phyloP scores from a whole-genome alignment of 805 yeast species.

The Spathaspora sp. region DNA sequence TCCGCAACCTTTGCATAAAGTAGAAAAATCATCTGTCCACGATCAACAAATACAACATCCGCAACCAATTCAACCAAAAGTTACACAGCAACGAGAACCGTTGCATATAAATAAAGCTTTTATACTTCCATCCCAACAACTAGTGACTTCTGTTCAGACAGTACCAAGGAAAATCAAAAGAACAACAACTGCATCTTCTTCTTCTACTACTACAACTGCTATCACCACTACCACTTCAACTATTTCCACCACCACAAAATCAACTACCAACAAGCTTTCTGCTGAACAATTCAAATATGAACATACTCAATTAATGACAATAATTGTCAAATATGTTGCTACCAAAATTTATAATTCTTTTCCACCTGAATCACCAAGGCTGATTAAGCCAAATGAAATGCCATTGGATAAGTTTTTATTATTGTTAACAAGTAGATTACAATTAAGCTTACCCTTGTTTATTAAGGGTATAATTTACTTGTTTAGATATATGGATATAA shows the following conservation, averaged over 20 bases:
- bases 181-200: conserved; percentile 4
- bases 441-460: conserved; percentile 31
- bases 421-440: conserved; percentile 34
- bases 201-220: background rate
- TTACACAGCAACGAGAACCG: background rate
- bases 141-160: background rate
- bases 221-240: background rate
- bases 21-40: background rate
- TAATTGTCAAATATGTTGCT: conserved; percentile 39
- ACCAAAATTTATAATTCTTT: conserved; percentile 41
- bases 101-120: background rate
- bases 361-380: conserved; percentile 34
- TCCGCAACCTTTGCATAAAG: background rate
- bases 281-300: conserved; percentile 25
- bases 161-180: conserved; percentile 2
- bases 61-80: background rate
- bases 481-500: conserved; percentile 45
- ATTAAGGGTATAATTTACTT: conserved; percentile 40
- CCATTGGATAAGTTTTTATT: conserved; percentile 39
- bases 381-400: conserved; percentile 21
- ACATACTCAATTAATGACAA: conserved; percentile 37
- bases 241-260: background rate
- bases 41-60: background rate
- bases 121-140: conserved; percentile 1
- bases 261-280: conserved; percentile 5